Evolutionary conservation across 83 land plant species (phyloP), one percentile per base, ranked within the genome.

Genomic region (Picea engelmannii): DNA sequence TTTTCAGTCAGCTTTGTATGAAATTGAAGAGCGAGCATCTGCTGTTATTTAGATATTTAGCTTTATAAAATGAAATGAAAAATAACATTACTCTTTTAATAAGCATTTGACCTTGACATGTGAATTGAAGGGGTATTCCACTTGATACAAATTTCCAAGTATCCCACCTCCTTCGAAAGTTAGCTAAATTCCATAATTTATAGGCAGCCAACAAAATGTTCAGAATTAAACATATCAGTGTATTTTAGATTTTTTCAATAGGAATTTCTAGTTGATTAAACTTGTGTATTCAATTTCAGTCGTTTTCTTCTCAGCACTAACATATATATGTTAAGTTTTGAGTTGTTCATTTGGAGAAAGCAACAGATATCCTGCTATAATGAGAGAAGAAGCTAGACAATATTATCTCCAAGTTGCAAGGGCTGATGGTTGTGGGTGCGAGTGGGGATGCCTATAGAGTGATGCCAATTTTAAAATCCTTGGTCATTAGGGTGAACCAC

Each of bases 1-100:
- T 62, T 94, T 92, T 76, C 80, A 82, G 55, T 93, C 95, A 23
- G 80, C 81, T 81, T 61, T 84, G 78, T 21, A 20, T 62, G 35
- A 66, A 80, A 49, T 49, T n/a, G 59, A 21, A 21, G 78, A 76
- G 59, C 16, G 60, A 58, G 60, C 17, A 58, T 58, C 60, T 58
- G 17, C 15, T 13, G 16, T 4, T 15, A 58, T 16, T 58, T 16
- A 58, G 59, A 55, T 55, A 55, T 55, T 13, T 55, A 55, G 59
- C 59, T 55, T 55, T 55, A 55, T 13, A 52, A 52, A 52, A 11
- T 52, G 59, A 58, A 47, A 58, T 4, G 17, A 58, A 58, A 16
- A 58, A 58, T 15, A 58, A 4, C 4, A 15, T 74, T n/a, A 49
- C 47, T n/a, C 58, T 44, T 49, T 11, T 7, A 2, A 73, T 21